Evolutionary conservation across 345 rosid genomes (phyloP), one percentile per base, ranked within the genome.

Genomic region (Iberis pinnata): DNA sequence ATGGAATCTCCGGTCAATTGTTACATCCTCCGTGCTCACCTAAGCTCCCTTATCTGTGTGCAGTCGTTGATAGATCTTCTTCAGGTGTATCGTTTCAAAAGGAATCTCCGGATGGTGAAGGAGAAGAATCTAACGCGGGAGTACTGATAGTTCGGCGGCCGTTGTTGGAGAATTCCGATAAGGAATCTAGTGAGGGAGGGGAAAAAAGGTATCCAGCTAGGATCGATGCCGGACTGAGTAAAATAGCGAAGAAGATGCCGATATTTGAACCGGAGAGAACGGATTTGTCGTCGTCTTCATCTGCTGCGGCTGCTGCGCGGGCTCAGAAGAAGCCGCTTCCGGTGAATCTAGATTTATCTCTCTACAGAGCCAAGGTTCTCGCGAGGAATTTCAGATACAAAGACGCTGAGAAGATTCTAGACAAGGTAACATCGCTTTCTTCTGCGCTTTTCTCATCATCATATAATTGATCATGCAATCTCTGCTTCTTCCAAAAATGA

Each of bases 221-320:
- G 56, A 60, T 83, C 8, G 89, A 84, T 39, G 83, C 76, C 0
- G 72, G 84, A 29, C 80, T 92, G 8, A 73, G 67, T 32, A 67
- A 81, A 44, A 78, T 87, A 12, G 95, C 96, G 2, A 81, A 81
- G 80, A 88, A 81, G 75, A 70, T 92, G 83, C 89, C 86, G 9
- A 78, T 92, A 18, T 92, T 92, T 63, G 98, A 92, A 68, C 96
- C 98, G 1, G 73, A 60, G 76, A 76, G 87, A 55, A 68, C 74
- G 49, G 82, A 57, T 42, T 53, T 75, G 8, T 53, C 71, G 7
- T 59, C 71, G 9, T 68, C 67, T 3, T 48, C 68, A 1, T 53
- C 72, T 1, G 72, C 56, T 0, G 72, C 72, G 7, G 67, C 72
- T 33, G 67, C 37, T 33, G 67, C 62, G 4, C 73, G 64, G 53